Conservation (phyloP, 106 monocot species). For the Apostasia shenzhenica region DNA sequence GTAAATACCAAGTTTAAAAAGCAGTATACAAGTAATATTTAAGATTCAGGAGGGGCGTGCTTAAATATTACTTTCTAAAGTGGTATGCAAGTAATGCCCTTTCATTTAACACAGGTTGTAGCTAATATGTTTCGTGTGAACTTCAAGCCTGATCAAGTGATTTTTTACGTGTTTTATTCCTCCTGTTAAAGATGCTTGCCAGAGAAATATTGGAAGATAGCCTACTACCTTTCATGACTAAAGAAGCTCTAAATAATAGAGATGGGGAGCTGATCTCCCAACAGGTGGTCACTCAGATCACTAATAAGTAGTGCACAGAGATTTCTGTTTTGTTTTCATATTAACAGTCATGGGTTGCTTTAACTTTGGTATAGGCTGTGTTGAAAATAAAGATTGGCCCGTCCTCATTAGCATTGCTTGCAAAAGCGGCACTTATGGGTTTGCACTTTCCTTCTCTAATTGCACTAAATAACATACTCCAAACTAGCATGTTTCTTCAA, state of each 20-base stretch:
- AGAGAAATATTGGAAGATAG: conserved; percentile 75
- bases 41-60: too few species aligned
- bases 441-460: conserved; percentile 14
- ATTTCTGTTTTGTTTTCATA: neutral
- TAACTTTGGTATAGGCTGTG: conserved; percentile 39
- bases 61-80: too few species aligned
- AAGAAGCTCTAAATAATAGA: conserved; percentile 62
- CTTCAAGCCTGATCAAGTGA: too few species aligned
- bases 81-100: too few species aligned
- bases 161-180: too few species aligned
- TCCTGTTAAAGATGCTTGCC: conserved; percentile 72
- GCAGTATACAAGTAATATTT: too few species aligned
- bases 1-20: too few species aligned
- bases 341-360: conserved; percentile 10
- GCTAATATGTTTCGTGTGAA: too few species aligned
- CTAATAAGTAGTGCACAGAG: neutral
- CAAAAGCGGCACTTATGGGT: conserved; percentile 86
- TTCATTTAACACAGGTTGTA: too few species aligned
- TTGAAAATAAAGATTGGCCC: conserved; percentile 81
- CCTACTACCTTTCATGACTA: conserved; percentile 63
- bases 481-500: conserved; percentile 3
- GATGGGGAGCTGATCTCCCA: conserved; percentile 67
- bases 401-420: conserved; percentile 73
- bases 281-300: conserved; percentile 35
- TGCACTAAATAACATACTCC: neutral